Conservation (phyloP, 176 grass and related monocot species). For the Guadua angustifolia region DNA sequence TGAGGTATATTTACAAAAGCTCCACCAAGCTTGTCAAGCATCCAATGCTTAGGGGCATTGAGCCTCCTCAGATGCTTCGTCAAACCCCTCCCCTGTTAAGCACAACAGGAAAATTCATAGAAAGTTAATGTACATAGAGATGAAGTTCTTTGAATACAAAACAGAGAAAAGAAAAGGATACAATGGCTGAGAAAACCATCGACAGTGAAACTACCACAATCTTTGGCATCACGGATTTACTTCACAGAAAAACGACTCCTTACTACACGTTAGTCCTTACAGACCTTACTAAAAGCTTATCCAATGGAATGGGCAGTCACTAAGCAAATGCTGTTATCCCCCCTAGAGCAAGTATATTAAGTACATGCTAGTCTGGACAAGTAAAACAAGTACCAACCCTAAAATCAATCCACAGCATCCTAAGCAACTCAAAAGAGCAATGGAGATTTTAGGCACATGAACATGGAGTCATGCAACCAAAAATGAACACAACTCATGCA, state of each 20-base stretch:
- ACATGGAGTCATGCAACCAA: neutral
- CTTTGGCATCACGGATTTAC: neutral
- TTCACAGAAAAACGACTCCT: neutral
- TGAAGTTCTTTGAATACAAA: neutral
- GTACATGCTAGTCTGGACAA: neutral
- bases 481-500: neutral
- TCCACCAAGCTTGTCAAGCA: conserved; percentile 49
- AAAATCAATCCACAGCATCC: neutral
- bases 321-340: neutral
- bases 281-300: neutral
- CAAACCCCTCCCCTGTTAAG: conserved; percentile 34
- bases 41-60: conserved; percentile 47
- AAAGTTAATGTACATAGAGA: neutral
- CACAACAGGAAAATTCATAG: neutral
- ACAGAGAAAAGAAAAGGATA: neutral
- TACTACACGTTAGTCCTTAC: neutral
- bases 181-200: neutral
- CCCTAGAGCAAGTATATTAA: neutral
- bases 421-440: neutral
- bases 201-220: neutral
- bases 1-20: conserved; percentile 28
- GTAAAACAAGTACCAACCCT: neutral
- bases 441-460: neutral
- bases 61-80: conserved; percentile 50
- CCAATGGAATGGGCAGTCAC: neutral